These are phyloP conservation scores for Pezicula neosporulosa DNA, from an alignment of 2,329 filamentous ascomycete species.

Conservation along the genomic window DNA sequence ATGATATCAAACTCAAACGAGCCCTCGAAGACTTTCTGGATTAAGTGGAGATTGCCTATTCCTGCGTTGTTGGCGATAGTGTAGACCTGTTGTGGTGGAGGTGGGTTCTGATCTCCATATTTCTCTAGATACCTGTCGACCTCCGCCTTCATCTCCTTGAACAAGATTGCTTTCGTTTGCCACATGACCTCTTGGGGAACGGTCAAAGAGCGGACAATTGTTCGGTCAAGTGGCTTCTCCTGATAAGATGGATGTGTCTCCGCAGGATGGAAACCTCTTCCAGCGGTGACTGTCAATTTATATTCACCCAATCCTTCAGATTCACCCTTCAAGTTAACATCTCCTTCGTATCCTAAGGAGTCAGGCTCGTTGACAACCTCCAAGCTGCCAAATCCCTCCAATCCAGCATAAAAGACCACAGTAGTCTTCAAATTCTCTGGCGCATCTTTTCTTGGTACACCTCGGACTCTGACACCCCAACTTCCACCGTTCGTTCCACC, in stretches of 20 bases:
- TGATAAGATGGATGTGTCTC: constrained; percentile 64
- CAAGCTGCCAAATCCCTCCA: constrained; percentile 73
- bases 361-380: constrained; percentile 55
- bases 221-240: constrained; percentile 70
- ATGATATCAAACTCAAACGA: constrained; percentile 91
- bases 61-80: constrained; percentile 68
- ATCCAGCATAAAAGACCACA: constrained; percentile 75
- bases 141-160: constrained; percentile 59
- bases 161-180: constrained; percentile 73
- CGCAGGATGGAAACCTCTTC: constrained; percentile 57
- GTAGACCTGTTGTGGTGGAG: constrained; percentile 83
- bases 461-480: constrained; percentile 88
- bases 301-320: constrained; percentile 75
- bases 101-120: constrained; percentile 62
- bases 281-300: constrained; percentile 72
- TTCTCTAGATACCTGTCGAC: constrained; percentile 56
- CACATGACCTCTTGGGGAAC: constrained; percentile 69
- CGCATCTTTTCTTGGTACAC: constrained; percentile 68
- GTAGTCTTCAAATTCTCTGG: constrained; percentile 68
- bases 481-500: constrained; percentile 82
- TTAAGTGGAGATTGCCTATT: constrained; percentile 75
- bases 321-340: constrained; percentile 68
- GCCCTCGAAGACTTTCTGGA: constrained; percentile 90
- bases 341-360: constrained; percentile 48
- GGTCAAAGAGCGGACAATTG: constrained; percentile 69